Base-by-base conservation (phyloP, 2,329 filamentous ascomycete genomes). In the Geosmithia putterillii region DNA sequence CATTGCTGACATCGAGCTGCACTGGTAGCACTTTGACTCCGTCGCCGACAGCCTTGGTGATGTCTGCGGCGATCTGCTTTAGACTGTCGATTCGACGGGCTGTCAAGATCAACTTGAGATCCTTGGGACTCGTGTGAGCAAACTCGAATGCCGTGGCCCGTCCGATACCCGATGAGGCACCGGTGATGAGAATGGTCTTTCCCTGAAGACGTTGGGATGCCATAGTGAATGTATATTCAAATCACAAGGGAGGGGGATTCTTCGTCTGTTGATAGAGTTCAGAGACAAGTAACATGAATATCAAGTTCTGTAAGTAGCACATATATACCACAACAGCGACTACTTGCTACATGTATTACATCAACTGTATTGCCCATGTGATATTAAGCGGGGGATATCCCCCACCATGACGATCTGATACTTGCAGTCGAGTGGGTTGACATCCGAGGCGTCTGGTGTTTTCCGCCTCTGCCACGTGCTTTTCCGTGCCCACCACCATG, bases 91-190 rank as follows among this genome's bases (percentile, higher is more conserved):
- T 65, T 41, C 92, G 79, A 21, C 92, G 78, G n/a, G 92, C 92
- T 7, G 92, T 92, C 46, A 96, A 65, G 52, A 96, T 80, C 42
- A 98, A 73, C 59, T 84, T 86, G 51, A 96, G 71, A 59, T 83
- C 75, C 57, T 81, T 73, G 8, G 87, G 87, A 19, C 83, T 76
- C 2, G 89, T 90, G 45, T 86, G 79, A 21, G 92, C 92, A 57
- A 96, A 98, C 63, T 96, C 92, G 50, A 92, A 69, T n/a, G 90
- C 92, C n/a, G 76, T 83, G 53, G 75, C 78, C 44, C 74, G 77
- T 20, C 92, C 92, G 62, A 98, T 96, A 48, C 92, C 92, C 17
- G 87, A 94, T 4, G 84, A 92, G 25, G 92, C 92, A 45, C 92
- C 92, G 6, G 92, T 96, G 49, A 98, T 76, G 45, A 96, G 65